Percentiles rank a stretch among this genome's conserved stretches.
phyloP scores from a whole-genome alignment of 1,284 basidiomycete species.

The Trametes pubescens region DNA sequence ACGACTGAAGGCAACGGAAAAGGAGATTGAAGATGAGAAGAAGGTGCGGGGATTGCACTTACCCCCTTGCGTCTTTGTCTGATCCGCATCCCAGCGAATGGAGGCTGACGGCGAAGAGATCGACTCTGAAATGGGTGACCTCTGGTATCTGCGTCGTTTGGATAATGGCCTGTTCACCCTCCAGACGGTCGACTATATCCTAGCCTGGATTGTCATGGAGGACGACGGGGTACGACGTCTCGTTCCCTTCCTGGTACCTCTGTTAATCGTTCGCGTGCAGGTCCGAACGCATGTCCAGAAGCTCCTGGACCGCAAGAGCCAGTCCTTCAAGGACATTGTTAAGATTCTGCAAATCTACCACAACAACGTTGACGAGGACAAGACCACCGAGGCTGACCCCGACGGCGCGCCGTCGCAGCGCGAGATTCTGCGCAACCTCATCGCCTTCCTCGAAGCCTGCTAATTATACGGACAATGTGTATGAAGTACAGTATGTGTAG shows the following conservation, averaged over 20 bases:
- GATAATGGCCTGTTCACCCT: conserved; percentile 90
- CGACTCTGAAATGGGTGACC: conserved; percentile 71
- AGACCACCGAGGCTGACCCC: conserved; percentile 47
- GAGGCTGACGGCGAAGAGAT: conserved; percentile 66
- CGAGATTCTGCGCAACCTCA: conserved; percentile 75
- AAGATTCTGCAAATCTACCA: conserved; percentile 71
- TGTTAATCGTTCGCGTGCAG: conserved; percentile 49
- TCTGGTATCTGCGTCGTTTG: conserved; percentile 84
- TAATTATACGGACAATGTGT: conserved; percentile 29
- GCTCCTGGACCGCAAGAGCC: conserved; percentile 78
- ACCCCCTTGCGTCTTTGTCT: neutral
- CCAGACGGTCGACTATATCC: conserved; percentile 91
- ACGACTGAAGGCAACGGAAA: conserved; percentile 67
- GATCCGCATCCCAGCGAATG: conserved; percentile 52
- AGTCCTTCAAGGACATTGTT: conserved; percentile 71
- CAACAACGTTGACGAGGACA: conserved; percentile 74
- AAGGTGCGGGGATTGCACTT: conserved; percentile 53
- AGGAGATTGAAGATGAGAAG: conserved; percentile 71
- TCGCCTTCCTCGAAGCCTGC: conserved; percentile 63
- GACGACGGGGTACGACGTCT: conserved; percentile 87
- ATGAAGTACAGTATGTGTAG: conserved; percentile 33
- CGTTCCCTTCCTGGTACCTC: neutral
- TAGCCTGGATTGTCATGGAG: conserved; percentile 98
- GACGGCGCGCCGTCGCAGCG: conserved; percentile 62
- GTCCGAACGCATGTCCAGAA: conserved; percentile 76